Evolutionary conservation across 129 eudicot genomes (phyloP), one percentile per base, ranked within the genome.

Genomic region (Apium graveolens): DNA sequence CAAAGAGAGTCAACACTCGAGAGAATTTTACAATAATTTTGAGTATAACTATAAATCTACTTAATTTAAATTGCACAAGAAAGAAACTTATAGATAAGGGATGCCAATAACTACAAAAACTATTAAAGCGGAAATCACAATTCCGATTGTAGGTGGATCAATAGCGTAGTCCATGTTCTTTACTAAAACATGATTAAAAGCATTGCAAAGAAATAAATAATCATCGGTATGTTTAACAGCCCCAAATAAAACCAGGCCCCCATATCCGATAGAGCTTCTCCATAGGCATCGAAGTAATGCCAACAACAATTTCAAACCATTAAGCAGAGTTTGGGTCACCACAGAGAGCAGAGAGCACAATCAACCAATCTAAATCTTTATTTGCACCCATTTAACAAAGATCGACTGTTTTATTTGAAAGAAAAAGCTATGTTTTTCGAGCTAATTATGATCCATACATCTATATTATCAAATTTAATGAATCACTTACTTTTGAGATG

Each of bases 231-330:
- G 79, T 89, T 96, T 16, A 97, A 92, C 70, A 96, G 60, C 6
- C 99, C 99, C 99, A 96, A 21, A 87, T 84, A 78, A 92, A 86
- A 31, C 97, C 99, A 49, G 97, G 88, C 43, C 99, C 99, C 88
- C 87, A 90, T 87, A 57, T 89, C 78, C 96, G 78, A 81, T 96
- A 95, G 73, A 95, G 97, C 84, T 82, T 88, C 79, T 90, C 97
- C 95, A 92, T 96, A 49, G 89, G 38, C 81, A 96, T 71, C 8
- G 99, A 96, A 65, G 97, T 92, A 68, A 96, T 68, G 24, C 97
- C 99, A 75, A 96, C 95, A 69, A 92, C 9, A n/a, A n/a, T n/a
- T n/a, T n/a, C n/a, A n/a, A n/a, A n/a, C n/a, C n/a, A n/a, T n/a
- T n/a, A n/a, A n/a, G n/a, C n/a, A n/a, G n/a, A n/a, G n/a, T n/a